phyloP scores from a whole-genome alignment of 805 yeast species.

The Lachancea quebecensis region DNA sequence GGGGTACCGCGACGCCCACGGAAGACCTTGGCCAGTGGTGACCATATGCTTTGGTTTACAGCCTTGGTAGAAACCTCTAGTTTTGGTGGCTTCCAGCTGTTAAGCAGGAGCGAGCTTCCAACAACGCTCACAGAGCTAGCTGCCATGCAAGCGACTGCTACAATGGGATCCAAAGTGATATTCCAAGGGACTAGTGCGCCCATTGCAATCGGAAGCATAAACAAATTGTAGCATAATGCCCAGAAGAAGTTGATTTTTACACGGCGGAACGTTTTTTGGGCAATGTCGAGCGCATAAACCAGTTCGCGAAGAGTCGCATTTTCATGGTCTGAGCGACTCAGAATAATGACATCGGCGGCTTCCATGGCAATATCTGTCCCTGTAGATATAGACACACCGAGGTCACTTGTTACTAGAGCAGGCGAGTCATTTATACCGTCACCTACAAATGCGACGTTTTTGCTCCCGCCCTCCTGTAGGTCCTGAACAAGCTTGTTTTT shows the following conservation, averaged over 20 bases:
- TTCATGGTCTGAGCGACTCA: slow-evolving; percentile 35
- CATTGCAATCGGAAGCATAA: slow-evolving; percentile 92
- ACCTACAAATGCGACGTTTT: slow-evolving; percentile 79
- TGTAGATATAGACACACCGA: slow-evolving; percentile 86
- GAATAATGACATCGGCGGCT: slow-evolving; percentile 86
- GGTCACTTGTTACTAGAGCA: slow-evolving; percentile 78
- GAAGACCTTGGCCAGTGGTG: neutral
- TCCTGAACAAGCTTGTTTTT: slow-evolving; percentile 62
- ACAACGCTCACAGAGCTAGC: slow-evolving; percentile 87
- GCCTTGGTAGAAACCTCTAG: neutral
- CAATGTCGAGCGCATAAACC: slow-evolving; percentile 57
- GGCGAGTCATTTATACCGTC: slow-evolving; percentile 99
- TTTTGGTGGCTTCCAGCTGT: slow-evolving; percentile 47
- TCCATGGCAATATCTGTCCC: slow-evolving; percentile 97
- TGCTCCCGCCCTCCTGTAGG: slow-evolving; percentile 39
- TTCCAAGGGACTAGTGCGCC: slow-evolving; percentile 80
- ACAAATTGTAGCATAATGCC: slow-evolving; percentile 76
- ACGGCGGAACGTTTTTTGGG: slow-evolving; percentile 60
- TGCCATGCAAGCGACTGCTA: slow-evolving; percentile 92
- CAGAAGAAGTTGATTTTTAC: slow-evolving; percentile 79
- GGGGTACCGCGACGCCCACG: neutral
- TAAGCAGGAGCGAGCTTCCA: slow-evolving; percentile 64
- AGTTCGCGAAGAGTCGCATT: slow-evolving; percentile 40
- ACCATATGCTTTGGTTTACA: neutral
- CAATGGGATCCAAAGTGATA: slow-evolving; percentile 72